Base-by-base conservation (phyloP, 2,329 filamentous ascomycete genomes). In the Neofusicoccum sp. region DNA sequence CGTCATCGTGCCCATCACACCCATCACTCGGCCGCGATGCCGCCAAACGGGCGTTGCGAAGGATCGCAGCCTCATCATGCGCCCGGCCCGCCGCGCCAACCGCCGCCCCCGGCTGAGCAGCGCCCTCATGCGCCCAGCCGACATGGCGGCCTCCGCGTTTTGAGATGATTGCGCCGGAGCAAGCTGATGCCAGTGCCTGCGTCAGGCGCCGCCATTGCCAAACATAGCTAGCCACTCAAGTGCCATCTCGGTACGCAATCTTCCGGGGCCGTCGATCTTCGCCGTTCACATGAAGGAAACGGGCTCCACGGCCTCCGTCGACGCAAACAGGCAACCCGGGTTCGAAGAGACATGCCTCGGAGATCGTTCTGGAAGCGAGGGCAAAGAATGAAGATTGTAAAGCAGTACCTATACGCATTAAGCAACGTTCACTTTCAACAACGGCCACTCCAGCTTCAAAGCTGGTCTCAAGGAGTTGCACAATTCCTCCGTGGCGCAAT, bases 401-500 rank as follows among this genome's bases (percentile, higher is more conserved):
- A n/a, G n/a, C n/a, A n/a, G n/a, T 45, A 47, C 20, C 28, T 31
- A 47, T 26, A n/a, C 5, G 1, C 4, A 7, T 0, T 7, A 14
- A 6, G 12, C 3, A 24, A 36, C 6, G n/a, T n/a, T 11, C 30
- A 0, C 4, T 16, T 8, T 3, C 51, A 56, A 5, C 51, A 43
- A 14, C n/a, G 31, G 49, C 51, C 28, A 45, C 54, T 47, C 54
- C 54, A 47, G 36, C 20, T 4, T 7, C n/a, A 7, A 11, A 16
- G n/a, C 33, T 34, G 51, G 51, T 24, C 24, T 9, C 11, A 12
- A 41, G 34, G 34, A 38, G 33, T 28, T 40, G 11, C 16, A 24
- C n/a, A 28, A 1, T 12, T 74, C 71, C 71, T 72, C 72, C 70
- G 68, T 75, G 72, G 72, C 73, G 73, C 72, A 75, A 75, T 75